These are phyloP conservation scores for Pythium brachiatum DNA, from an alignment of 352 stramenopile species.

Conservation along the genomic window DNA sequence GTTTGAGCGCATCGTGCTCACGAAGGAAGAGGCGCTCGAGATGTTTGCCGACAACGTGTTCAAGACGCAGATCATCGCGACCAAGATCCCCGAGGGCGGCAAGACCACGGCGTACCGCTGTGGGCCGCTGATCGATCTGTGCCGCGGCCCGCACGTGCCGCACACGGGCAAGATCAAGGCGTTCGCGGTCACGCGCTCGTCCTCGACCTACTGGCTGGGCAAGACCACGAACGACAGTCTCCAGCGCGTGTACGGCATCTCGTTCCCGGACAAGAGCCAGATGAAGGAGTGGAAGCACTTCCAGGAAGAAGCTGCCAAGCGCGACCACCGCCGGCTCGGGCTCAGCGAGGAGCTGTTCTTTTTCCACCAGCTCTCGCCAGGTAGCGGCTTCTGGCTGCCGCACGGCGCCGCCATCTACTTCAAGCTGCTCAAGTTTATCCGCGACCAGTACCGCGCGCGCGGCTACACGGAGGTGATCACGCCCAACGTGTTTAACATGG, in stretches of 20 bases:
- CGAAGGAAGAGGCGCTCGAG: constrained; percentile 92
- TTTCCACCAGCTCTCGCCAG: constrained; percentile 93
- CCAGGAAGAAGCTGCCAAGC: constrained; percentile 95
- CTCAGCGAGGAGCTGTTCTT: constrained; percentile 98
- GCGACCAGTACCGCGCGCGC: constrained; percentile 80
- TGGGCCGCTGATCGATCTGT: constrained; percentile 97
- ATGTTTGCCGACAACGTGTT: constrained; percentile 99
- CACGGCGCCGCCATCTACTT: constrained; percentile 98
- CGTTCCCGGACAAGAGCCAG: constrained; percentile 91
- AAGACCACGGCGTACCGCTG: constrained; percentile 97
- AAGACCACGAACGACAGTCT: constrained; percentile 97
- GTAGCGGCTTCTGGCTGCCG: constrained; percentile 97
- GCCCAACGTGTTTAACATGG: constrained; percentile 96
- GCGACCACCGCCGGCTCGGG: constrained; percentile 93
- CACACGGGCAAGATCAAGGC: constrained; percentile 88
- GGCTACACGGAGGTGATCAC: constrained; percentile 97
- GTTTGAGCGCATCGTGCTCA: constrained; percentile 95
- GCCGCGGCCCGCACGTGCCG: constrained; percentile 94
- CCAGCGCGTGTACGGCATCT: constrained; percentile 97
- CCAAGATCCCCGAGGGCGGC: constrained; percentile 94
- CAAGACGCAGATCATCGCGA: constrained; percentile 96
- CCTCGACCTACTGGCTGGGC: constrained; percentile 96
- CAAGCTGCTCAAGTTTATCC: constrained; percentile 89
- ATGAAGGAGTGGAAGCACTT: constrained; percentile 87
- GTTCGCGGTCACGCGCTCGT: constrained; percentile 95